phyloP scores from a whole-genome alignment of 2,329 filamentous ascomycete species.

The Fusarium cyanostomum region DNA sequence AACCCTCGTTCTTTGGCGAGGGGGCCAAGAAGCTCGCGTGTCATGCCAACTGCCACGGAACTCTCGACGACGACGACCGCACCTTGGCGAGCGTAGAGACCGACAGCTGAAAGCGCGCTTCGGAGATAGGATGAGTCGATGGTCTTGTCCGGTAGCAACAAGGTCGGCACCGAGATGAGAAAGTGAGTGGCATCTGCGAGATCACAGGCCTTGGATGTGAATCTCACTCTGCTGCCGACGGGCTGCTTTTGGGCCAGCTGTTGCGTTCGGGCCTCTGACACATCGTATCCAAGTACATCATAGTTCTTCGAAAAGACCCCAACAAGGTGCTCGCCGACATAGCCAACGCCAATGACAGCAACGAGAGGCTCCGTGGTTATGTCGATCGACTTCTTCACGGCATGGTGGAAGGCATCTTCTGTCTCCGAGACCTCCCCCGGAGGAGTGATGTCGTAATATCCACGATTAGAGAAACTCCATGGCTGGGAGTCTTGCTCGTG shows the following conservation, averaged over 20 bases:
- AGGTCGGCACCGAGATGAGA: constrained; percentile 63
- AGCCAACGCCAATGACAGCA: constrained; percentile 62
- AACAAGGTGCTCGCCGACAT: constrained; percentile 61
- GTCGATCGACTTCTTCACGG: constrained; percentile 16
- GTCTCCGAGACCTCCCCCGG: constrained; percentile 45
- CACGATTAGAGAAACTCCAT: constrained; percentile 36
- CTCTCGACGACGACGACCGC: constrained; percentile 62
- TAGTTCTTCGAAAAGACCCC: constrained; percentile 53
- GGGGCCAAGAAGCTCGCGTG: constrained; percentile 58
- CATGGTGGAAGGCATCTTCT: constrained; percentile 26
- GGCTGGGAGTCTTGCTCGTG: constrained; percentile 31
- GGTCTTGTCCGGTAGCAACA: constrained; percentile 56
- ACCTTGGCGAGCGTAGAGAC: constrained; percentile 53
- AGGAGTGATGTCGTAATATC: constrained; percentile 49
- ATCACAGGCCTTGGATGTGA: constrained; percentile 51
- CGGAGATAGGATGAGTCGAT: constrained; percentile 59
- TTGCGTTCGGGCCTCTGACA: constrained; percentile 52
- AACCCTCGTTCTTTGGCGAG: constrained; percentile 54
- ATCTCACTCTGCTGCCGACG: constrained; percentile 43
- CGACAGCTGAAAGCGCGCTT: constrained; percentile 55
- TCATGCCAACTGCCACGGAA: constrained; percentile 65
- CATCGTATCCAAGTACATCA: constrained; percentile 59
- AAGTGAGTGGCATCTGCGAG: constrained; percentile 59
- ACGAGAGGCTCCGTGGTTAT: constrained; percentile 47
- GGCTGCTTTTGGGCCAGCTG: constrained; percentile 46